Evolutionary conservation across 2,329 filamentous ascomycete species (phyloP).

Genomic region (Diaporthe sp.): DNA sequence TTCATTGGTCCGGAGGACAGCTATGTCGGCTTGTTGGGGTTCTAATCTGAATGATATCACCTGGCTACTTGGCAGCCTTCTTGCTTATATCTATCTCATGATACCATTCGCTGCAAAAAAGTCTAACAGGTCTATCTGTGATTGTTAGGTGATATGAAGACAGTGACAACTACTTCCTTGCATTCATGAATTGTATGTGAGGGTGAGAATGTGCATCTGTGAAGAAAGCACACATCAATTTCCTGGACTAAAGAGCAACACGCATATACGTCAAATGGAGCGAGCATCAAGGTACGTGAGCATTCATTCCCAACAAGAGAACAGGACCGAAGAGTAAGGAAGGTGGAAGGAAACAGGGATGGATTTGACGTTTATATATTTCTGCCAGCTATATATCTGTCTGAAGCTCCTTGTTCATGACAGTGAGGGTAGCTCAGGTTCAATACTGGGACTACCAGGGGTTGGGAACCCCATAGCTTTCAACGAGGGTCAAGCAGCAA

Average conservation of each 20-base stretch:
- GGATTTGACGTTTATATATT: neutral
- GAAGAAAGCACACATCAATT: neutral
- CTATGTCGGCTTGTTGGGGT: conserved; percentile 3
- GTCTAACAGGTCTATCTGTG: neutral
- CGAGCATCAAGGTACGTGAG: too few relatives aligned
- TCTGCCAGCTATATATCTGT: conserved; percentile 1
- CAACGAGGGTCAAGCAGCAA: conserved; percentile 6
- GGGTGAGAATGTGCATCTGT: neutral
- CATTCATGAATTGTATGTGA: neutral
- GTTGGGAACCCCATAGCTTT: neutral
- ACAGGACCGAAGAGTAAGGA: too few relatives aligned
- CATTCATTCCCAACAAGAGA: neutral
- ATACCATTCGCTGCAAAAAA: neutral
- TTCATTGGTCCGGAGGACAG: neutral
- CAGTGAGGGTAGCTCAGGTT: conserved; percentile 8
- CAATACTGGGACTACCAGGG: neutral
- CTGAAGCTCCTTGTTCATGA: neutral
- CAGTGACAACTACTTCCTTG: neutral
- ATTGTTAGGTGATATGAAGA: neutral
- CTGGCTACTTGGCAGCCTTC: neutral
- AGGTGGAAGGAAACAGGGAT: neutral
- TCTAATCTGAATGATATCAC: conserved; percentile 26
- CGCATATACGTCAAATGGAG: too few relatives aligned
- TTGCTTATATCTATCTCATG: neutral
- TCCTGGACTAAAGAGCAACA: too few relatives aligned